Conservation (phyloP, 192 early-diverging fungal genomes). For the Dissophora ornata region DNA sequence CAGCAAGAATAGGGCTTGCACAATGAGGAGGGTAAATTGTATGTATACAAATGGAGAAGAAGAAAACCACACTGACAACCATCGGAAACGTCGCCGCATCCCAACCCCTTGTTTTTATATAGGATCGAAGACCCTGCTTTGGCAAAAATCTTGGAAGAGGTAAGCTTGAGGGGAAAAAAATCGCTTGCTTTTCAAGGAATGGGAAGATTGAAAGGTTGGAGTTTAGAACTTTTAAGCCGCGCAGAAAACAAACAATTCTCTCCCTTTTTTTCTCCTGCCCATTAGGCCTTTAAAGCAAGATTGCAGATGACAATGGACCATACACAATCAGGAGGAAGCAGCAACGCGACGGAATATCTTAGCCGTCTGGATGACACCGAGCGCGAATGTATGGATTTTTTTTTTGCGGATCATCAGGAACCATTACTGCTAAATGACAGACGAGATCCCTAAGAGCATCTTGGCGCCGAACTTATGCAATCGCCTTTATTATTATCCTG, state of each 20-base stretch:
- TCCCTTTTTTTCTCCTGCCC: background rate
- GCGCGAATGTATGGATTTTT: slow-evolving; percentile 48
- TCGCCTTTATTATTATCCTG: no score
- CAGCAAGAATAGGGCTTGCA: background rate
- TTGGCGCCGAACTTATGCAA: no score
- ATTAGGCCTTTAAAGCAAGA: slow-evolving; percentile 57
- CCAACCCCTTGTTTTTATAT: background rate
- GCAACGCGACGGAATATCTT: slow-evolving; percentile 53
- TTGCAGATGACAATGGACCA: slow-evolving; percentile 60
- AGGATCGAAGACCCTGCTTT: slow-evolving; percentile 19
- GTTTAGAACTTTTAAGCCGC: no score
- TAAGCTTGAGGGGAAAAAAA: background rate
- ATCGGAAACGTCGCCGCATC: background rate
- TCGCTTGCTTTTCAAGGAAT: no score
- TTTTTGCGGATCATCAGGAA: background rate
- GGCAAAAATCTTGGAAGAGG: slow-evolving; percentile 19
- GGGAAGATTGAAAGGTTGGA: no score
- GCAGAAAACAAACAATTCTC: no score
- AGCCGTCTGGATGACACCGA: slow-evolving; percentile 64
- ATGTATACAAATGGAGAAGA: background rate
- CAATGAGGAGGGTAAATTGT: no score
- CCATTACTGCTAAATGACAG: no score
- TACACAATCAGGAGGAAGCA: slow-evolving; percentile 55
- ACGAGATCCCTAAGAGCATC: no score
- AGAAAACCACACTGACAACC: background rate